Base-by-base conservation (phyloP, 345 rosid genomes). In the Physaria fendleri region DNA sequence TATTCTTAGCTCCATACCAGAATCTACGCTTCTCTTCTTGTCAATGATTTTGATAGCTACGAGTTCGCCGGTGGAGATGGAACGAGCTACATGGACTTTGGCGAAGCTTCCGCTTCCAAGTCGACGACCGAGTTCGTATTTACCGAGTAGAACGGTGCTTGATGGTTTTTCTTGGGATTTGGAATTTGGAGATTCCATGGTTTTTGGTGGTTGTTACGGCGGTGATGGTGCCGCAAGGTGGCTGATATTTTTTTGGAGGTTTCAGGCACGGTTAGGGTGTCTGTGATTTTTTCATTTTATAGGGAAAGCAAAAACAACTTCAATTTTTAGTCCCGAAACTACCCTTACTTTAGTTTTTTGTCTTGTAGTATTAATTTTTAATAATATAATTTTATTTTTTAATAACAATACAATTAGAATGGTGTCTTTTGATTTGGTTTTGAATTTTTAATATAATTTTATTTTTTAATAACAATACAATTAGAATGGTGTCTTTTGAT, bases 101-200 rank as follows among this genome's bases (percentile, higher is more conserved):
- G 96, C 87, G 27, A 88, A 82, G 71, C 80, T 78, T 38, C 98
- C 91, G 3, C 85, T 73, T 30, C 98, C 96, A 3, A 91, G 63
- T 0, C 78, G 47, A 20, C 78, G 76, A 41, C 90, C 88, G 11
- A 85, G 66, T 21, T 78, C 77, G 71, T 91, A 91, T 68, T 73
- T 81, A 6, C 83, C 81, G 17, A 84, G 83, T n/a, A 91, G 79
- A 15, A 72, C 60, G 14, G 77, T 43, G n/a, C 66, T 33, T 22
- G 54, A 8, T 4, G 49, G 1, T 4, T 60, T 59, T 34, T 64
- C 17, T 8, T 63, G 9, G 0, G 68, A 48, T 4, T 50, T 32
- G 8, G 27, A 46, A 15, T 54, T 16, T 53, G 20, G 56, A 5
- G 30, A 33, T 33, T 22, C 62, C 82, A 78, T 76, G 8, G 44